Base-by-base conservation (phyloP, 768 basidiomycete genomes). In the Steccherinum ochraceum region DNA sequence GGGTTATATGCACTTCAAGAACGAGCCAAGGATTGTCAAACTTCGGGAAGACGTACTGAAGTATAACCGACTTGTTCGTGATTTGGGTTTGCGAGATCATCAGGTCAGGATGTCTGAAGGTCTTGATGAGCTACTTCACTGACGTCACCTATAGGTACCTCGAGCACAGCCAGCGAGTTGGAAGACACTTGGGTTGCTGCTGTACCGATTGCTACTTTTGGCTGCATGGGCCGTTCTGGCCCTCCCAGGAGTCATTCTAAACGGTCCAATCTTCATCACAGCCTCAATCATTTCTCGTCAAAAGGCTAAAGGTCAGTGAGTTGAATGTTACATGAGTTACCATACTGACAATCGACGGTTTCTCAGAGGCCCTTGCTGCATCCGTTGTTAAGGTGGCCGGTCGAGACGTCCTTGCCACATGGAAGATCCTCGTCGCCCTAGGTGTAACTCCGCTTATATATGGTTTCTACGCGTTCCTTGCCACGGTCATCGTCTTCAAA, bases 361-460 rank as follows among this genome's bases (percentile, higher is more conserved):
- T 24, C 18, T 4, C 66, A 96, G 94, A 93, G 79, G 95, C 95
- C 4, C 84, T 98, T 52, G 95, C 95, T 24, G 93, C 88, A 2
- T 97, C 94, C 5, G 82, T 81, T 3, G 95, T 98, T 64, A 98
- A 98, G 70, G 83, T 98, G 47, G 90, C 90, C 18, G 95, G 85
- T n/a, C 80, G 90, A 39, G 95, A 98, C 60, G 95, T 97, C n/a
- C 73, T 98, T 16, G 93, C 92, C 0, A 93, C 93, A 3, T 98
- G 95, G 95, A 98, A 98, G 66, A 83, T 98, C 26, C 77, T 98
- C 24, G 92, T 98, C 50, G 93, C 92, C 2, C 72, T 97, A 50
- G 95, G 85, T n/a, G 74, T 89, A 39, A 86, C 92, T 3, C 95
- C 95, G 10, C 72, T 94, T 4, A 69, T 97, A 30, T 97, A 95